phyloP scores from a whole-genome alignment of 805 yeast species.

The Soucietia sequanensis region DNA sequence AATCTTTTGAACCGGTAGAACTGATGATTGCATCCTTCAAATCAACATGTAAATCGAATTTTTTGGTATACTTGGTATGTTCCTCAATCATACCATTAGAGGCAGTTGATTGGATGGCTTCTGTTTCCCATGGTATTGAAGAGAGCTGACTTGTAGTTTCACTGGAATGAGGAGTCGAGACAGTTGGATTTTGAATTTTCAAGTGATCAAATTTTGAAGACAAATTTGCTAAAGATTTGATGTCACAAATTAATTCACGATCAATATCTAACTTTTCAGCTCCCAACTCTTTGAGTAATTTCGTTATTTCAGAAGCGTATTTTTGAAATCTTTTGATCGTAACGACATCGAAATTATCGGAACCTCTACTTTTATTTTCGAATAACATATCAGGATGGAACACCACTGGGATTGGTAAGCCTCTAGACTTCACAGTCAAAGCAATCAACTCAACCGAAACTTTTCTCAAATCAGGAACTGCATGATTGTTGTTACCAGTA shows the following conservation, averaged over 20 bases:
- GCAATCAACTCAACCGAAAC: constrained; percentile 30
- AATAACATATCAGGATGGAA: constrained; percentile 35
- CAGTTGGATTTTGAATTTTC: constrained; percentile 15
- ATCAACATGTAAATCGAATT: constrained; percentile 24
- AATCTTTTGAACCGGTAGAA: constrained; percentile 18
- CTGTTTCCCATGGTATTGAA: constrained; percentile 20
- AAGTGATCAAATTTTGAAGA: constrained; percentile 26
- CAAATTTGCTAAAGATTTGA: constrained; percentile 31
- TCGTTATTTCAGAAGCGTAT: constrained; percentile 27
- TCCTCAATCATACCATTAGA: constrained; percentile 11
- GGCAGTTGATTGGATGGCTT: constrained; percentile 3
- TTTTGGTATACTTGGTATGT: constrained; percentile 16
- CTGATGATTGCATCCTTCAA: constrained; percentile 19
- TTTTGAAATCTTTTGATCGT: constrained; percentile 31
- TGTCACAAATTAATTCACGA: constrained; percentile 23
- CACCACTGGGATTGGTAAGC: constrained; percentile 33
- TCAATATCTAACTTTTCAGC: constrained; percentile 24
- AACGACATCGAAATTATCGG: constrained; percentile 31
- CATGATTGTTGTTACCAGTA: constrained; percentile 13
- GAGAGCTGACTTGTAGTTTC: constrained; percentile 4
- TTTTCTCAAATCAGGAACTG: constrained; percentile 24
- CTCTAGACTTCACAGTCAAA: constrained; percentile 29
- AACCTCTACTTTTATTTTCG: constrained; percentile 22
- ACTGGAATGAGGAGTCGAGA: constrained; percentile 9
- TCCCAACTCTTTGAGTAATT: constrained; percentile 21